Conservation (phyloP, 768 basidiomycete genomes). For the Gloeostereum incarnatum region DNA sequence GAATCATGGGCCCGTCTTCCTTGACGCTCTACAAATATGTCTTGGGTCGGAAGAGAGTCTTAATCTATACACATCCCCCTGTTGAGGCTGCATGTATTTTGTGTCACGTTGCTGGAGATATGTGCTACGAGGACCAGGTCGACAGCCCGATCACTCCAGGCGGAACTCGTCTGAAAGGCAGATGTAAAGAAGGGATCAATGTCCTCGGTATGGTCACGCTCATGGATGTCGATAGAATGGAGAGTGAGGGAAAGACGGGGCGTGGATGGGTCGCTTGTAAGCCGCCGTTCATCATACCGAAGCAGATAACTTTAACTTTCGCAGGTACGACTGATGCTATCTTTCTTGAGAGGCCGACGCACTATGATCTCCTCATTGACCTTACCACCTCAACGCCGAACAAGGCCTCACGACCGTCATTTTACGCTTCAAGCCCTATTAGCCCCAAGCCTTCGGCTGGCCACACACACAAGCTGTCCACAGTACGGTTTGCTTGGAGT, state of each 20-base stretch:
- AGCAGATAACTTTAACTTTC: not conserved
- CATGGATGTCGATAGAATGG: constrained; percentile 56
- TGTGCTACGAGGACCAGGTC: constrained; percentile 35
- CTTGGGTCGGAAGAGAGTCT: constrained; percentile 61
- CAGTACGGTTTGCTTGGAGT: constrained; percentile 75
- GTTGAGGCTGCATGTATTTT: constrained; percentile 74
- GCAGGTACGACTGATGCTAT: constrained; percentile 75
- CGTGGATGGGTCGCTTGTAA: constrained; percentile 78
- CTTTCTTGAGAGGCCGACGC: constrained; percentile 71
- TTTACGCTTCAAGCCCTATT: constrained; percentile 49
- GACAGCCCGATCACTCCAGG: constrained; percentile 15
- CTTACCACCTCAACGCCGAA: constrained; percentile 57
- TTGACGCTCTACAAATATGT: constrained; percentile 77
- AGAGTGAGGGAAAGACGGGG: constrained; percentile 45
- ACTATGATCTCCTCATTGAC: constrained; percentile 78
- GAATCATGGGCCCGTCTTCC: constrained; percentile 70
- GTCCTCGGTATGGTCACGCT: constrained; percentile 79
- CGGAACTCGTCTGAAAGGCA: constrained; percentile 20
- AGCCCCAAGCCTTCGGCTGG: constrained; percentile 16
- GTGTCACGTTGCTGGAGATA: constrained; percentile 56
- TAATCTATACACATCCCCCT: constrained; percentile 73
- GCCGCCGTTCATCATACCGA: constrained; percentile 12
- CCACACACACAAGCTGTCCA: constrained; percentile 40
- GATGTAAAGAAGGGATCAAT: constrained; percentile 43
- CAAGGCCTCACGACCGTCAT: constrained; percentile 54